These are phyloP conservation scores for Candida maesae DNA, from an alignment of 805 yeast genomes.

Conservation along the genomic window DNA sequence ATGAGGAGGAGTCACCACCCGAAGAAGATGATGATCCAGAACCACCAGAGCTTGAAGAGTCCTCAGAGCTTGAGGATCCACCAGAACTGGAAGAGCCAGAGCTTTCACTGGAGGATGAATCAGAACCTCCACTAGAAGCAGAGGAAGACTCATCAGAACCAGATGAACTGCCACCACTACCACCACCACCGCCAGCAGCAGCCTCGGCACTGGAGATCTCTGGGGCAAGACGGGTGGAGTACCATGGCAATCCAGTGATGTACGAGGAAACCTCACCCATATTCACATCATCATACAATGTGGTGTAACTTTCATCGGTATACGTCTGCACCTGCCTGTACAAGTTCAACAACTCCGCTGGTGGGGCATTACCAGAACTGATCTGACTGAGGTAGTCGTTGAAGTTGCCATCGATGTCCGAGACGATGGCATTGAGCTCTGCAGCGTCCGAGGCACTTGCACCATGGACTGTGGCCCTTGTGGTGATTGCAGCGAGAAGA, in stretches of 20 bases:
- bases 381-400: constrained; percentile 22
- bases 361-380: constrained; percentile 23
- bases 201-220: constrained; percentile 16
- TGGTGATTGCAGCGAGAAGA: constrained; percentile 1
- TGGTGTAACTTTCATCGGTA: constrained; percentile 33
- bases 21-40: constrained; percentile 1
- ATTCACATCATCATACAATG: constrained; percentile 28
- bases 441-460: constrained; percentile 6
- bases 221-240: constrained; percentile 19
- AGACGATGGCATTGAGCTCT: constrained; percentile 10
- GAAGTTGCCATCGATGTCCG: constrained; percentile 19
- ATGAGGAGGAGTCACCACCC: not conserved
- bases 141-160: constrained; percentile 6
- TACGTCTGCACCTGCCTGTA: constrained; percentile 29
- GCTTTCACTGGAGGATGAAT: not conserved
- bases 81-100: constrained; percentile 1
- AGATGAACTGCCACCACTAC: not conserved
- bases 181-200: constrained; percentile 8
- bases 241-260: constrained; percentile 34
- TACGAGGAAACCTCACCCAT: constrained; percentile 24
- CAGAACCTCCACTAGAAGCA: not conserved
- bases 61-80: not conserved
- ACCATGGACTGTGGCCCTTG: not conserved
- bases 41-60: not conserved
- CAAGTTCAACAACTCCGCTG: constrained; percentile 27